phyloP scores from a whole-genome alignment of 768 basidiomycete genomes.

The Tulasnella sp. region DNA sequence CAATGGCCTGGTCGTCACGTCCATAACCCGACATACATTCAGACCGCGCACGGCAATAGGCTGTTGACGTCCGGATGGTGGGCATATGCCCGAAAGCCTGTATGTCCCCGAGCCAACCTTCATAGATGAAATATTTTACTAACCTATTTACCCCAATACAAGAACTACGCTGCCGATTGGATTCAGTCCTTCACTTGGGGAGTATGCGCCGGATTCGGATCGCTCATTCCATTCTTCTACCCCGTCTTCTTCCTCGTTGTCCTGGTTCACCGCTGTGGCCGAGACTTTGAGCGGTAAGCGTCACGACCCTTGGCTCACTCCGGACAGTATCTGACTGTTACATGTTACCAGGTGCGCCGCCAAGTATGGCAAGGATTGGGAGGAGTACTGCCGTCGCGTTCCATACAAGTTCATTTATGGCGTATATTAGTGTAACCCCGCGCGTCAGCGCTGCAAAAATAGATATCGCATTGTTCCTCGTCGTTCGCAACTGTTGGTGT shows the following conservation, averaged over 20 bases:
- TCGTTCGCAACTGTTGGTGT: background rate
- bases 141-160: background rate
- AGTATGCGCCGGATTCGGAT: conserved; percentile 64
- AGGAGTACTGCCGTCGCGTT: conserved; percentile 77
- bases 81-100: conserved; percentile 89
- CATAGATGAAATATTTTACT: background rate
- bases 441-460: background rate
- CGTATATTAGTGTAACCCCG: conserved; percentile 56
- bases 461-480: background rate
- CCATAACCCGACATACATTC: conserved; percentile 83
- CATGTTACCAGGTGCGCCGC: conserved; percentile 57
- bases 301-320: background rate
- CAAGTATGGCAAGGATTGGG: conserved; percentile 97
- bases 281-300: conserved; percentile 89
- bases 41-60: conserved; percentile 92
- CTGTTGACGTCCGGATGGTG: conserved; percentile 93
- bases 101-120: conserved; percentile 38
- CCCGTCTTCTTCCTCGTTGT: conserved; percentile 94
- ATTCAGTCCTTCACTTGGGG: conserved; percentile 82
- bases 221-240: conserved; percentile 93
- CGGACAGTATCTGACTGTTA: background rate
- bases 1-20: conserved; percentile 79
- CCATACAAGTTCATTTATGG: conserved; percentile 88
- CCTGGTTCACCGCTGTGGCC: conserved; percentile 81
- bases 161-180: conserved; percentile 97